Conservation (phyloP, 116 monocot genomes). For the Papilionanthe hybrid region DNA sequence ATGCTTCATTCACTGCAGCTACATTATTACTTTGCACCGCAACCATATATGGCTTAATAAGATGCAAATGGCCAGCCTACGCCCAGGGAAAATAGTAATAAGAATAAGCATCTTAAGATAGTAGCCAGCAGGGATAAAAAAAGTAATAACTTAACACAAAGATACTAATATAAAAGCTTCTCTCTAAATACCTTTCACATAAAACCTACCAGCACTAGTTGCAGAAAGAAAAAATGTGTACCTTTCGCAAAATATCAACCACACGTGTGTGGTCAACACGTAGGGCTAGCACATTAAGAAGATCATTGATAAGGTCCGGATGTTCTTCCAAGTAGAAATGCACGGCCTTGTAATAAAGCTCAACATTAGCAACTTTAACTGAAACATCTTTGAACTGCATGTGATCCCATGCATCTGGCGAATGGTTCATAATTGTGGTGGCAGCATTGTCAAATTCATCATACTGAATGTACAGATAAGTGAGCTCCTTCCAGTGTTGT, state of each 20-base stretch:
- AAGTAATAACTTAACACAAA: no score
- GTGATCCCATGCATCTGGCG: slow-evolving; percentile 96
- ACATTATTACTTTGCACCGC: slow-evolving; percentile 99
- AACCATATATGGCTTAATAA: slow-evolving; percentile 99
- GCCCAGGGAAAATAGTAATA: slow-evolving; percentile 6
- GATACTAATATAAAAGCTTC: no score
- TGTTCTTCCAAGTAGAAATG: slow-evolving; percentile 93
- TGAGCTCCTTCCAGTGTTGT: slow-evolving; percentile 95
- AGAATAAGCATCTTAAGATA: no score
- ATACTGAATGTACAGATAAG: slow-evolving; percentile 90
- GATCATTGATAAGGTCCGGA: slow-evolving; percentile 92
- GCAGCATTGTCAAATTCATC: slow-evolving; percentile 98
- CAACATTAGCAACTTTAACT: slow-evolving; percentile 96
- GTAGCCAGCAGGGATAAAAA: no score
- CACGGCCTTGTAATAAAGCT: slow-evolving; percentile 98
- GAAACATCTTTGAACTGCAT: slow-evolving; percentile 97
- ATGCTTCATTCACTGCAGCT: slow-evolving; percentile 85
- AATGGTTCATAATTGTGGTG: slow-evolving; percentile 94
- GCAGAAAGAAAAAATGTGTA: slow-evolving; percentile 4
- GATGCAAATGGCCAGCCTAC: slow-evolving; percentile 85
- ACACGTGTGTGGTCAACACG: slow-evolving; percentile 96
- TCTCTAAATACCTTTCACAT: background rate
- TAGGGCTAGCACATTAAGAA: slow-evolving; percentile 89
- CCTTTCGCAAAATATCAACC: slow-evolving; percentile 98
- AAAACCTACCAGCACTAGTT: background rate